Base-by-base conservation (phyloP, 2,329 filamentous ascomycete genomes). In the Aureobasidium sp. region DNA sequence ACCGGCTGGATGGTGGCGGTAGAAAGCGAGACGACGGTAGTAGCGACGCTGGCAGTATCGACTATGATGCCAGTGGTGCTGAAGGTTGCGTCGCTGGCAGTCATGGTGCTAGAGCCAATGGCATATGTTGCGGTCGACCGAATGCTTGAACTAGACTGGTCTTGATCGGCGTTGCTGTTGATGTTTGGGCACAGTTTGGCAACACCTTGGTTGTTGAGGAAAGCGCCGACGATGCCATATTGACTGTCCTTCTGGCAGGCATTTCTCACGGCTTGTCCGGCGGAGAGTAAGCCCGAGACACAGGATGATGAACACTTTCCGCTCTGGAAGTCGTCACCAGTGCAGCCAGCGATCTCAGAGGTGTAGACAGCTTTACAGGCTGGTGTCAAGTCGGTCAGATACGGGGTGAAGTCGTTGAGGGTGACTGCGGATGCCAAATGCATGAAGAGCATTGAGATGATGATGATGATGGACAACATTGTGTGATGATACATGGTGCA, bases 331-430 rank as follows among this genome's bases (percentile, higher is more conserved):
- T 77, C 74, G 16, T 57, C 56, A 10, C 63, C 57, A 0, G 54
- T 55, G 60, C 74, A 77, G 32, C 67, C 70, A 7, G 63, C 47
- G 53, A 77, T 74, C 7, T 60, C 50, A 12, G 64, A 54, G 24
- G 61, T 69, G 65, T 77, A 77, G 24, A 71, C 64, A 6, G 58
- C 57, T 37, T 68, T 52, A 58, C 74, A 76, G 19, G 58, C 49
- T 12, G 59, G 34, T 4, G 71, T 68, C 4, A 75, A 68, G 54
- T 68, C 64, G 6, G 66, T 61, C 58, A 71, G 65, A 32, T 67
- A 65, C 17, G 72, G 72, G 1, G 66, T 67, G 60, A 76, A 76
- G 61, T 72, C 70, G 24, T 68, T 62, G 32, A 76, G 71, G 19
- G 68, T 68, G 35, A 74, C 70, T n/a, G 71, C 63, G 39, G 62